Conservation (phyloP, 495 filamentous ascomycete genomes). For the Hypoxylon fragiforme region DNA sequence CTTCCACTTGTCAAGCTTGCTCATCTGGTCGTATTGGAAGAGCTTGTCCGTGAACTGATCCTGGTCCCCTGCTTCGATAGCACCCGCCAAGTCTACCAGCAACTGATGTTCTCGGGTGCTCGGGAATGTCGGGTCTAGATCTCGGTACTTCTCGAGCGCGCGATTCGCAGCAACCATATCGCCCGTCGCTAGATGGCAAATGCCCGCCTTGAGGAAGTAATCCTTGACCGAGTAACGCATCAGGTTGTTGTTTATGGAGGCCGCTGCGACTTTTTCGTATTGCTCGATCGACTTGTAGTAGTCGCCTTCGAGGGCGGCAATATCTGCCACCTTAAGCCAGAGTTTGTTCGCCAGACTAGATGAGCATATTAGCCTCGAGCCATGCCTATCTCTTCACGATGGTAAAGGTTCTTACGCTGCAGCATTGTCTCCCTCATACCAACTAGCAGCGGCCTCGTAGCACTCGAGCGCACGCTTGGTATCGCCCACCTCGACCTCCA, state of each 20-base stretch:
- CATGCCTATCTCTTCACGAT: not conserved
- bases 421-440: conserved; percentile 88
- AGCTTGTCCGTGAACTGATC: conserved; percentile 84
- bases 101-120: conserved; percentile 78
- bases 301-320: conserved; percentile 76
- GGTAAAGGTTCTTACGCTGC: conserved; percentile 63
- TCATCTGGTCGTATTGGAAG: conserved; percentile 84
- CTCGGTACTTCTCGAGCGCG: conserved; percentile 77
- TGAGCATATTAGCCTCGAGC: conserved; percentile 19
- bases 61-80: conserved; percentile 72
- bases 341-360: conserved; percentile 83
- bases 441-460: conserved; percentile 79
- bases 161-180: conserved; percentile 76
- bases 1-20: conserved; percentile 94
- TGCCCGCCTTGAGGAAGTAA: conserved; percentile 87
- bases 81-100: conserved; percentile 69
- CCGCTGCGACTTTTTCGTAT: conserved; percentile 77
- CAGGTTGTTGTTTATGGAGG: conserved; percentile 72
- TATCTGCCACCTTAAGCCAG: conserved; percentile 84
- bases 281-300: conserved; percentile 78
- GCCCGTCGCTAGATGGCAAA: conserved; percentile 76
- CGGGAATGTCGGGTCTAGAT: conserved; percentile 76
- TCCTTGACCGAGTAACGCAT: conserved; percentile 93
- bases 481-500: conserved; percentile 78
- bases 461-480: conserved; percentile 72